These are phyloP conservation scores for Erythrobasidium yunnanense DNA, from an alignment of 768 basidiomycete species.

Conservation along the genomic window DNA sequence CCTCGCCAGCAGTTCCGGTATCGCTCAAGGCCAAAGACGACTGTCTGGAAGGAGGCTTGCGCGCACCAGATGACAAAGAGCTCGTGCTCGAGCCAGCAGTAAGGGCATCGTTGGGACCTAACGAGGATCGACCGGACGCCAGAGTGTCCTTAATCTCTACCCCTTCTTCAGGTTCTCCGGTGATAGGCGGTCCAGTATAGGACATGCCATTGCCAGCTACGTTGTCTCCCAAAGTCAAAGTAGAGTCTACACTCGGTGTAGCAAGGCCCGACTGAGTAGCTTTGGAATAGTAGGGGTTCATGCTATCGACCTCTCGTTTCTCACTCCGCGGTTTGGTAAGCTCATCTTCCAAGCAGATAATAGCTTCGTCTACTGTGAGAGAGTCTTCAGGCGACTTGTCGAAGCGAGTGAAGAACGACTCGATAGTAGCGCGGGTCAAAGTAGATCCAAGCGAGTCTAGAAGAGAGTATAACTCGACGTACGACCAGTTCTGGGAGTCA, in stretches of 20 bases:
- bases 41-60: background rate
- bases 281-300: conserved; percentile 38
- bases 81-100: too few relatives aligned
- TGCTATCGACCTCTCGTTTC: conserved; percentile 53
- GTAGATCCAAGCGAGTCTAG: conserved; percentile 95
- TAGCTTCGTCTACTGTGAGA: conserved; percentile 64
- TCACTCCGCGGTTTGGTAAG: conserved; percentile 62
- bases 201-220: background rate
- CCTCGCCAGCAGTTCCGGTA: background rate
- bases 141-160: background rate
- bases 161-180: conserved; percentile 1
- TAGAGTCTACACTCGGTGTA: conserved; percentile 35
- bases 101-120: background rate
- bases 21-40: background rate
- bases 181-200: conserved; percentile 1
- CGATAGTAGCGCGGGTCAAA: conserved; percentile 63
- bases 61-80: background rate
- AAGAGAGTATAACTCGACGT: conserved; percentile 82
- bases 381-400: conserved; percentile 61
- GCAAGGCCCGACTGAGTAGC: conserved; percentile 42
- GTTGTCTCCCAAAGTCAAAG: conserved; percentile 6
- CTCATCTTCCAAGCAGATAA: conserved; percentile 76
- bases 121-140: background rate
- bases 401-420: conserved; percentile 65
- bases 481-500: conserved; percentile 61